Evolutionary conservation across 139 green algal species (phyloP).

Genomic region (Coelastrella sp.): DNA sequence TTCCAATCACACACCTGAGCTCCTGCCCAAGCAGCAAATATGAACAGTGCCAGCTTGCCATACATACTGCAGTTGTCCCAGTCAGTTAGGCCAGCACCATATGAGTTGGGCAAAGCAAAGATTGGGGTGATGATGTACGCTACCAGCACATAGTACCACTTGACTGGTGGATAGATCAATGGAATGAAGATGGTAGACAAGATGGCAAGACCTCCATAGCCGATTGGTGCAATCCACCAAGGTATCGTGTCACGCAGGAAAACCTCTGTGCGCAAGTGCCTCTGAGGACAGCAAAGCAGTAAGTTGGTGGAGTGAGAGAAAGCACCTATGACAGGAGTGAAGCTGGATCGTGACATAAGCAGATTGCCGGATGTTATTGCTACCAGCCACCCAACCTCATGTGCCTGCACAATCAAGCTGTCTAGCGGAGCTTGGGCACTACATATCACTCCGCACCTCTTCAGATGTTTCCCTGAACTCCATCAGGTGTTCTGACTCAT

Average conservation of each 20-base stretch:
- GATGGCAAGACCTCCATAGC: slow-evolving; percentile 35
- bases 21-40: slow-evolving; percentile 62
- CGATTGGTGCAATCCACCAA: slow-evolving; percentile 39
- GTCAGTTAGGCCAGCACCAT: slow-evolving; percentile 62
- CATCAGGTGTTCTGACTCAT: slow-evolving; percentile 9
- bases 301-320: neutral
- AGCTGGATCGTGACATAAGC: neutral
- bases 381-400: neutral
- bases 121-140: slow-evolving; percentile 51
- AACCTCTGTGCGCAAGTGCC: slow-evolving; percentile 46
- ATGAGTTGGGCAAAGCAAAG: slow-evolving; percentile 54
- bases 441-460: neutral
- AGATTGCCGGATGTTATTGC: no score
- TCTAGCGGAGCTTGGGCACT: neutral
- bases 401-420: no score
- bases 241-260: slow-evolving; percentile 57
- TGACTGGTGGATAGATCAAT: slow-evolving; percentile 53
- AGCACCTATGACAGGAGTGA: neutral
- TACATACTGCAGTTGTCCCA: slow-evolving; percentile 53
- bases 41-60: slow-evolving; percentile 68
- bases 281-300: slow-evolving; percentile 1
- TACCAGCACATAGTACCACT: slow-evolving; percentile 63
- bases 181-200: slow-evolving; percentile 37
- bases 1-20: neutral
- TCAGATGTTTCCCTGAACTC: slow-evolving; percentile 11